phyloP scores from a whole-genome alignment of 495 filamentous ascomycete species.

The Daldinia loculata region DNA sequence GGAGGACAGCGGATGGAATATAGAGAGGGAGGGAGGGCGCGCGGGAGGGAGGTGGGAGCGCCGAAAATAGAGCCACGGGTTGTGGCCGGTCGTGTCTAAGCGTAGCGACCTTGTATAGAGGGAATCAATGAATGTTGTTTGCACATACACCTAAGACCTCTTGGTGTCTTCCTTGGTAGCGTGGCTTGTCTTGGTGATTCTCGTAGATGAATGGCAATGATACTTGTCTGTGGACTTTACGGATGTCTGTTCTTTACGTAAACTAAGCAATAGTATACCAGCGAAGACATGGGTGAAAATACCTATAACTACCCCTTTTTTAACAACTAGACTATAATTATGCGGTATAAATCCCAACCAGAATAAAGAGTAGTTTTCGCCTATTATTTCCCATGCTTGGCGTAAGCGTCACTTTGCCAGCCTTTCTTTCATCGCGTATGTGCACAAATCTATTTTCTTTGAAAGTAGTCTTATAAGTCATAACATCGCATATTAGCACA shows the following conservation, averaged over 20 bases:
- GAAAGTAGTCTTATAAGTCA: too few species aligned
- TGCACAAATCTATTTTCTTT: too few species aligned
- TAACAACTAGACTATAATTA: too few species aligned
- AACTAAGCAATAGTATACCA: background rate
- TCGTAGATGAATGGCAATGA: background rate
- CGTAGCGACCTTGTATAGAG: background rate
- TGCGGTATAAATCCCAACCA: too few species aligned
- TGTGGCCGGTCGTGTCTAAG: background rate
- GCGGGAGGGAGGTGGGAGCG: background rate
- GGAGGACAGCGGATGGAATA: background rate
- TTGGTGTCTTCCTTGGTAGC: background rate
- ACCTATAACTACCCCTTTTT: too few species aligned
- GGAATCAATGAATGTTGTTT: background rate
- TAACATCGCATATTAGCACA: too few species aligned
- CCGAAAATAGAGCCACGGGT: slow-evolving; percentile 1
- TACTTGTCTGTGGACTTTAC: background rate
- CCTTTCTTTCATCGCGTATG: too few species aligned
- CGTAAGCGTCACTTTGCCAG: too few species aligned
- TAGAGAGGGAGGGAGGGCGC: background rate
- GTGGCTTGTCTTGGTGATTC: background rate
- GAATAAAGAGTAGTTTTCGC: too few species aligned
- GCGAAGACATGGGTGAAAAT: too few species aligned
- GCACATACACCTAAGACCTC: background rate
- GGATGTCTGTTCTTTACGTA: background rate
- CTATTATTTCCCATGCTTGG: too few species aligned